Evolutionary conservation across 2,329 filamentous ascomycete species (phyloP), one percentile per base, ranked within the genome.

Genomic region (Colletotrichum cereale): DNA sequence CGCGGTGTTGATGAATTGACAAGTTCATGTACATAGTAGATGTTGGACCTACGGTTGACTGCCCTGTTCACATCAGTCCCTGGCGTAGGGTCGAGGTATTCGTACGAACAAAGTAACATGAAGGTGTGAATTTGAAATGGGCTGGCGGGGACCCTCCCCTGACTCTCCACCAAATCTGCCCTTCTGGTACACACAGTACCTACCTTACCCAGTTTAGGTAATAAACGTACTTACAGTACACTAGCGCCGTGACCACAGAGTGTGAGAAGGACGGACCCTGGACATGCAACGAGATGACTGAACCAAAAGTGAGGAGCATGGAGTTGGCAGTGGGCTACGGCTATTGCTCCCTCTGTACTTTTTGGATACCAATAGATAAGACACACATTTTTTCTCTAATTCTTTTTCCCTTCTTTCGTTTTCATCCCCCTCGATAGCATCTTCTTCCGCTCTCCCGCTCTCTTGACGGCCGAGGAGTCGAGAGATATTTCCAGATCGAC

Each of bases 91-190:
- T 50, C 14, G 52, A 48, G 55, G 61, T 64, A 8, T 18, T 8
- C 42, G 40, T 40, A 44, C 18, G 21, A 44, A 44, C n/a, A 62
- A 68, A 40, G 62, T 44, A 65, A 69, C 52, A 52, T 69, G 61
- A 58, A 31, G 47, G 53, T 58, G 44, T 53, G 47, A 56, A 67
- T 67, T 56, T 70, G 31, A 66, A 66, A 62, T 66, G 44, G 38
- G 38, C 47, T 24, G 48, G 62, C 56, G 67, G 67, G 60, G 61
- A 66, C 62, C 48, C 47, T 26, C 47, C 62, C 67, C 62, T 66
- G 47, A 52, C 26, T 21, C 55, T 67, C 67, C 67, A 61, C 67
- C 55, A 66, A 70, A 29, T 44, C 38, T 62, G 55, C 40, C 55
- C 55, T 66, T 61, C 67, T 62, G 38, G 67, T 66, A 70, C 44